Base-by-base conservation (phyloP, 768 basidiomycete species). In the Boletus tylopilopsis region DNA sequence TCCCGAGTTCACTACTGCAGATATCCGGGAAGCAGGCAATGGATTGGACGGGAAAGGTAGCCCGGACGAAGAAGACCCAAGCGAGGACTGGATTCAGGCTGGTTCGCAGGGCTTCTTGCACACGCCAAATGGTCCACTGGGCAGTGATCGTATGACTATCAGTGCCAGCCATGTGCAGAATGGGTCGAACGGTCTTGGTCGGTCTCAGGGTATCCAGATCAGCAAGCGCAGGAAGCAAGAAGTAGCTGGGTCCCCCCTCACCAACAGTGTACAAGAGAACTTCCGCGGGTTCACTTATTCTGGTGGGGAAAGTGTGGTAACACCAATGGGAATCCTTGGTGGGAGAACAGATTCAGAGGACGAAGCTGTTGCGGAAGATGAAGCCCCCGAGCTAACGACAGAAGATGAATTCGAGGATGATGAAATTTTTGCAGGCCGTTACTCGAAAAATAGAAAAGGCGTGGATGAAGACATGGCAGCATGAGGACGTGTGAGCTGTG, bases 1-100 rank as follows among this genome's bases (percentile, higher is more conserved):
- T 67, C 91, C 93, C 24, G 94, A 97, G 71, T 99, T 99, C 71
- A 99, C 96, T 5, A 79, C 83, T 22, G 87, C 91, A n/a, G 88
- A 95, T 65, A 76, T 97, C 44, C 79, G 84, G 15, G 84, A 90
- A 54, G 78, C 81, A 53, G 87, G 77, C 42, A 73, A 78, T 6
- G 75, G 69, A 43, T 66, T 77, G 33, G 76, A 81, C 36, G 75
- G 76, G 51, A 74, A 74, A 29, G 24, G 57, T 8, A 67, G 53
- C 25, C 66, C 76, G 12, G 76, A 78, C 50, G 79, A 79, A 58
- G 78, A 78, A 51, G 88, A 90, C 55, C 87, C 86, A 27, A 83
- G 81, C 15, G 87, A 80, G 63, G 83, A 76, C 47, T 78, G 76
- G 75, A 67, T 59, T 24, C 68, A 63, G 46, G 73, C 57, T 66